A percentile compares a stretch with the other conserved stretches of the same genome.
Evolutionary conservation across 2,329 filamentous ascomycete species (phyloP).

Genomic region (Botrytis hyacinthi): DNA sequence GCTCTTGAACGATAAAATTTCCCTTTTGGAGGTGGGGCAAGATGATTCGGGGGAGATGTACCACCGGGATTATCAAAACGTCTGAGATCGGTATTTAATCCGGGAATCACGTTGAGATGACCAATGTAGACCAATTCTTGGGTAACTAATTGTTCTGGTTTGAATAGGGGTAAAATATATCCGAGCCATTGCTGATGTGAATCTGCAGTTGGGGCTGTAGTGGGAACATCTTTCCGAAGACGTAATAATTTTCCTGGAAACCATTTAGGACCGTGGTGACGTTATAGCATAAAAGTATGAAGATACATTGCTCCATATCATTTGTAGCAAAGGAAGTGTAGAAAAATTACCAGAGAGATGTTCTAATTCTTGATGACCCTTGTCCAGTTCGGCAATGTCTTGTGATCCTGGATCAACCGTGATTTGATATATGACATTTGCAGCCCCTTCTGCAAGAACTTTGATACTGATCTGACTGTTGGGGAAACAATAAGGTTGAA

Average conservation of each 20-base stretch:
- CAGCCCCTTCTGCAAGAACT: conserved; percentile 63
- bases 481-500: neutral
- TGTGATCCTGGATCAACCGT: conserved; percentile 37
- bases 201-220: conserved; percentile 45
- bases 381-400: conserved; percentile 12
- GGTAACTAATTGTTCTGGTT: conserved; percentile 51
- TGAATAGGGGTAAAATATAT: conserved; percentile 56
- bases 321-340: neutral
- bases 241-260: conserved; percentile 54
- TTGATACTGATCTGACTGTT: neutral
- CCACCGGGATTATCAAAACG: conserved; percentile 29
- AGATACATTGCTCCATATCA: neutral
- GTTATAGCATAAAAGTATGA: neutral
- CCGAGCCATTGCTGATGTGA: conserved; percentile 48
- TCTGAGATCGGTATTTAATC: conserved; percentile 54
- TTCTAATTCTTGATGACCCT: conserved; percentile 26
- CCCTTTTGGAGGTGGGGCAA: conserved; percentile 4
- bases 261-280: conserved; percentile 10
- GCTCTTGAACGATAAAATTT: conserved; percentile 44
- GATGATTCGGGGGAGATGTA: conserved; percentile 14
- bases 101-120: conserved; percentile 42
- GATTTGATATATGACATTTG: conserved; percentile 72
- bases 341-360: neutral
- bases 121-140: conserved; percentile 54
- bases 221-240: conserved; percentile 56